Base-by-base conservation (phyloP, 768 basidiomycete genomes). In the Phanerodontia chrysosporium region DNA sequence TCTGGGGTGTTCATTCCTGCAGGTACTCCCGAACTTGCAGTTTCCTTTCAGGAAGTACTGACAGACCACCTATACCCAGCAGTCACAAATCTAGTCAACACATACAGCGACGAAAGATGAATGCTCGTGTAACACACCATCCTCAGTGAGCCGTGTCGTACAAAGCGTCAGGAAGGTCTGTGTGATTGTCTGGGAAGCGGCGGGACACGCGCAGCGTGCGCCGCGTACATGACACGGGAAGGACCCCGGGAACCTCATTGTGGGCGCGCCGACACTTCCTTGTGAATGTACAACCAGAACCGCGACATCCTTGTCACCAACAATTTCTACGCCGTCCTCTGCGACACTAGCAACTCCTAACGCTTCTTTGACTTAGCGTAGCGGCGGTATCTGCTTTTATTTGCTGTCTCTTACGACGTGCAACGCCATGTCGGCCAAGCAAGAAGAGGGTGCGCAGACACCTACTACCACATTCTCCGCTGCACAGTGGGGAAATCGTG, bases 11-110 rank as follows among this genome's bases (percentile, higher is more conserved):
- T 89, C 85, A 64, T 87, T 83, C 63, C 81, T 78, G 69, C 89
- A 91, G 35, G 70, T 73, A 51, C 76, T 72, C 2, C 89, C 89
- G 64, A 85, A 91, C 64, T 75, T 82, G 73, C 89, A 90, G 35
- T 73, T 65, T 7, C 88, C 89, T 16, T 82, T 80, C 45, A 86
- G 67, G 66, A 78, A 89, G 70, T 76, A 90, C 48, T 78, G 74
- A 66, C 89, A 90, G 0, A 87, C 78, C 7, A 68, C 69, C 87
- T 88, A 39, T 6, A 14, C 1, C 3, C 39, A 18, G 18, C 39
- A 18, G 18, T 12, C 18, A 7, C 14, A 18, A 12, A 10, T 18
- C 9, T 9, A 42, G 39, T 42, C 39, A 42, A 5, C 9, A 42
- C 39, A 18, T 18, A 18, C 39, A 10, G 18, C 39, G 18, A 8